Evolutionary conservation across 768 basidiomycete genomes (phyloP), one percentile per base, ranked within the genome.

Genomic region (Dictyophora rubrovolvata): DNA sequence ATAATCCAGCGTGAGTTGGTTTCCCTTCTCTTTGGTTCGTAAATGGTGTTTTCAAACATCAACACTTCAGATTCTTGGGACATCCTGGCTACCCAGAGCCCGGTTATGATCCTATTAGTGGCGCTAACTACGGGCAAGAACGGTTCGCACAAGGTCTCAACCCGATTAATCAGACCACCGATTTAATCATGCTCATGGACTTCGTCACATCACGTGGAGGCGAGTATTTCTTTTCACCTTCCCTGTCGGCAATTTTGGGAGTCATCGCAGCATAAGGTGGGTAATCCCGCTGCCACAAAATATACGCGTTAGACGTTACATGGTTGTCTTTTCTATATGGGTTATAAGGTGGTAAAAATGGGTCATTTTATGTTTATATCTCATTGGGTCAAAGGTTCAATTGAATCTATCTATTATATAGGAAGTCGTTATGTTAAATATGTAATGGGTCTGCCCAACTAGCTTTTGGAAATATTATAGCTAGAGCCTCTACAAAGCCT

Each of bases 181-280:
- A 48, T 3, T 60, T 65, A 9, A 18, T 62, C 1, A 35, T 70
- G 18, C 62, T 64, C 1, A 55, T 54, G 4, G 56, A 69, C 23
- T 78, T 75, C 60, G 69, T 80, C 53, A 65, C 74, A 34, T 70
- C 79, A 47, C 72, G 75, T 21, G 76, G 79, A 36, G 78, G 79
- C 56, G 79, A 78, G 62, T 79, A 79, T 64, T 80, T 79, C 66
- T 80, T 79, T 68, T 67, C 73, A 2, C 80, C 79, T 0, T 77
- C 77, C 21, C 65, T 79, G 55, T 73, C 73, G 35, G 75, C 72
- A 5, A 68, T 81, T 42, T 14, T 42, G n/a, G n/a, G n/a, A 2
- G 11, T 42, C 10, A 42, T 42, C 2, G 12, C 42, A 42, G 28
- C 28, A 7, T 28, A 28, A 28, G 28, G 7, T 28, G 28, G 7